Base-by-base conservation (phyloP, 441 rosid species). In the Isatis lusitanica region DNA sequence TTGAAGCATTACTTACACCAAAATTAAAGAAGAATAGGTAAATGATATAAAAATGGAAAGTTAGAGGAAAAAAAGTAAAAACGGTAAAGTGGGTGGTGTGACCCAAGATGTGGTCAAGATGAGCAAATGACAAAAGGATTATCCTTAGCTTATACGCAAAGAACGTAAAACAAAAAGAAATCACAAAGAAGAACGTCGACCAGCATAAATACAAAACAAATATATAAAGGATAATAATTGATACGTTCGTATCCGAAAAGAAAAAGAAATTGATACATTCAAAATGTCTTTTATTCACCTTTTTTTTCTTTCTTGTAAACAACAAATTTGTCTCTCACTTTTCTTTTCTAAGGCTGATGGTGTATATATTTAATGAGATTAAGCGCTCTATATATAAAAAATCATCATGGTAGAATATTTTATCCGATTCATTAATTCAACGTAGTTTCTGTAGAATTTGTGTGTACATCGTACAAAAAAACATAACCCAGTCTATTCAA, bases 131-230 rank as follows among this genome's bases (percentile, higher is more conserved):
- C 44, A 39, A 70, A 70, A 40, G 17, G n/a, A 52, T 15, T 12
- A 66, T 67, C 38, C 73, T 50, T 67, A 40, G 61, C 73, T 66
- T 59, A 0, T 7, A 74, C 52, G 78, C 73, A 74, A 66, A 16
- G 73, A 66, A 48, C 73, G 58, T 66, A 36, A 48, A 18, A 46
- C 43, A 74, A 50, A 74, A 65, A 17, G 1, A 58, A 39, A 58
- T 36, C 2, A 57, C 26, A 26, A 36, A 74, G 12, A 7, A 42
- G n/a, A 63, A 63, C 21, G 71, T 73, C 70, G 70, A 11, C 75
- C 44, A 51, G 5, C 16, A 65, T 9, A 52, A 36, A 61, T 2
- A 26, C 39, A 59, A 38, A 5, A 36, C 7, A 59, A 10, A 36
- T 13, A 24, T 47, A 21, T 6, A 28, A 53, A 56, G 5, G 40